Conservation (phyloP, 2,329 filamentous ascomycete genomes). For the Colletotrichum chlorophyti region DNA sequence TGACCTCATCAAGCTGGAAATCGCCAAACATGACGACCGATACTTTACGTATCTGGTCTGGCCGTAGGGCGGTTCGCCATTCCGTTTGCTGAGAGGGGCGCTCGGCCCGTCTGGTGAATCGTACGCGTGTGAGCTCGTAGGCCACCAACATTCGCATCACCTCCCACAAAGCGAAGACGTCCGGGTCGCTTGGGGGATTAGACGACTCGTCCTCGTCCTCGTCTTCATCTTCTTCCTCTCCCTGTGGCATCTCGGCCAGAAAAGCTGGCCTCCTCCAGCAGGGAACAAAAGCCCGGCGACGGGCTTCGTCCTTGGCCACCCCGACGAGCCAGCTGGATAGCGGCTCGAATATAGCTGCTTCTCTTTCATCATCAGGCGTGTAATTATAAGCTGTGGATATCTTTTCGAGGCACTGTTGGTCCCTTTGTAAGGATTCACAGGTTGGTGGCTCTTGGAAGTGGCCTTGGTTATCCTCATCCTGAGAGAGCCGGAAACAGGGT, state of each 20-base stretch:
- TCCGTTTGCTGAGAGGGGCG: not conserved
- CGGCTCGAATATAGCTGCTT: conserved; percentile 24
- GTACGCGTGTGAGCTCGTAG: not conserved
- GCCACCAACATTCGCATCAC: conserved; percentile 5
- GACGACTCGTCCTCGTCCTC: not conserved
- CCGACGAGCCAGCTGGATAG: conserved; percentile 4
- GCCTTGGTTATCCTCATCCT: not conserved
- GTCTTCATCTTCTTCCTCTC: not conserved
- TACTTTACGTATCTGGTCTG: not conserved
- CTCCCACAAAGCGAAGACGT: not conserved
- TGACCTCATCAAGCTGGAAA: conserved; percentile 7
- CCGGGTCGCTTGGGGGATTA: not conserved
- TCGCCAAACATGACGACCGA: conserved; percentile 7
- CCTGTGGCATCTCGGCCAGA: not conserved
- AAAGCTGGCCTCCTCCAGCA: conserved; percentile 4
- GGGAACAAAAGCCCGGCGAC: not conserved
- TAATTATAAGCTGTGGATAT: conserved; percentile 32
- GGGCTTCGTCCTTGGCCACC: not conserved
- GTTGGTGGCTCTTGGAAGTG: not conserved
- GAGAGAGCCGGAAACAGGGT: not conserved
- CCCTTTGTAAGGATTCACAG: not conserved
- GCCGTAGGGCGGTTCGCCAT: not conserved
- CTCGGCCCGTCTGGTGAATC: not conserved
- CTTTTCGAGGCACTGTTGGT: not conserved
- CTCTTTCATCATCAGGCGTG: conserved; percentile 34